Percentiles rank a stretch among this genome's conserved stretches.
Evolutionary conservation across 441 rosid species (phyloP).

Genomic region (Corymbia citriodora): DNA sequence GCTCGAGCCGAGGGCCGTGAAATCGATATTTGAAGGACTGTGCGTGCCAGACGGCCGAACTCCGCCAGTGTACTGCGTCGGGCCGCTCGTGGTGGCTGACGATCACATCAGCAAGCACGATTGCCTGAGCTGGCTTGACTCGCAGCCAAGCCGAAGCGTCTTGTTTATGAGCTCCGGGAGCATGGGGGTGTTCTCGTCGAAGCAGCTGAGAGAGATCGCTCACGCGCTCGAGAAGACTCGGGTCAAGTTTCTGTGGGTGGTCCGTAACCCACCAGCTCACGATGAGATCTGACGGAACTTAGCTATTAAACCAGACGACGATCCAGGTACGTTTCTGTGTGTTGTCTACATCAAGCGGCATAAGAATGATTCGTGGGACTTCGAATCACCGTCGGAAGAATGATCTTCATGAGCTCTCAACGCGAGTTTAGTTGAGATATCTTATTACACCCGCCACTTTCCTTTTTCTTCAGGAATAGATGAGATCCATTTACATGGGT

Average conservation of each 20-base stretch:
- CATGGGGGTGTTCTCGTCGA: background rate
- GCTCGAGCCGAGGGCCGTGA: background rate
- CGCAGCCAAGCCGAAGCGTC: slow-evolving; percentile 2
- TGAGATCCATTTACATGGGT: background rate
- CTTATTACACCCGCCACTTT: background rate
- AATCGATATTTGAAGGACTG: background rate
- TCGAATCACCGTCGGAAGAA: background rate
- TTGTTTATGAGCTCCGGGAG: slow-evolving; percentile 11
- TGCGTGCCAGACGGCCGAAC: background rate
- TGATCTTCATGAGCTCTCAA: background rate
- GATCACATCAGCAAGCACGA: background rate
- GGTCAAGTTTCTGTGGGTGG: background rate
- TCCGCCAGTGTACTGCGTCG: slow-evolving; percentile 1
- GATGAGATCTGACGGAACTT: background rate
- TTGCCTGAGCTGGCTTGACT: slow-evolving; percentile 3
- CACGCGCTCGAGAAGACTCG: background rate
- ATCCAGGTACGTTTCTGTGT: background rate
- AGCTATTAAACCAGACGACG: background rate
- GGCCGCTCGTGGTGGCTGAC: background rate
- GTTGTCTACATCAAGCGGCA: background rate
- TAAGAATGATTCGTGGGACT: background rate
- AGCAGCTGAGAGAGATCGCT: background rate
- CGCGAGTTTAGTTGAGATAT: background rate
- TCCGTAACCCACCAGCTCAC: background rate
- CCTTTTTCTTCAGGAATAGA: background rate